These are phyloP conservation scores for Paspalum vaginatum DNA, from an alignment of 176 grass and related monocot species.

Conservation along the genomic window DNA sequence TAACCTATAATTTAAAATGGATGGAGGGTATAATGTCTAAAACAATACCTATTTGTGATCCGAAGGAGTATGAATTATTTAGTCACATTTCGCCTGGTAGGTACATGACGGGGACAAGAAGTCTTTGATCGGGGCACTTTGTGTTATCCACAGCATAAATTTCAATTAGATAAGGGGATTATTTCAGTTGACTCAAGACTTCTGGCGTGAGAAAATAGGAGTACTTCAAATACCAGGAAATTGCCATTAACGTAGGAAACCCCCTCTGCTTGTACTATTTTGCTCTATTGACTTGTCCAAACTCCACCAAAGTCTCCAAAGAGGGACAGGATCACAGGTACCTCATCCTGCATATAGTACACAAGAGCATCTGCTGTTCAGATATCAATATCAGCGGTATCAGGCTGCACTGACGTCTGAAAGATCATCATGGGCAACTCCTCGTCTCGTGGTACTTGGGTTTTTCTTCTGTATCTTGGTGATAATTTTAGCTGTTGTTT, in stretches of 20 bases:
- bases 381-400: background rate
- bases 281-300: background rate
- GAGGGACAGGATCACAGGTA: background rate
- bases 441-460: background rate
- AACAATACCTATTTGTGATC: background rate
- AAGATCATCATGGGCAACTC: constrained; percentile 7
- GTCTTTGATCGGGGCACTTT: too few species aligned
- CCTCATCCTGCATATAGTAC: background rate
- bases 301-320: background rate
- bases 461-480: background rate
- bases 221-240: background rate
- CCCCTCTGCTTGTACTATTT: background rate
- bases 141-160: background rate
- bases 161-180: background rate
- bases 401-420: background rate
- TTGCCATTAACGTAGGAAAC: background rate
- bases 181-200: background rate
- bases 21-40: background rate
- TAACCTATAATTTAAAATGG: too few species aligned
- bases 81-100: background rate
- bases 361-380: background rate
- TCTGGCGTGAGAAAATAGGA: background rate
- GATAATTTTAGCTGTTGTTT: background rate
- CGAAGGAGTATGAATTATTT: background rate
- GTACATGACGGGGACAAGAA: too few species aligned